These are phyloP conservation scores for Arabis hirsuta DNA, from an alignment of 345 rosid species.

Conservation along the genomic window DNA sequence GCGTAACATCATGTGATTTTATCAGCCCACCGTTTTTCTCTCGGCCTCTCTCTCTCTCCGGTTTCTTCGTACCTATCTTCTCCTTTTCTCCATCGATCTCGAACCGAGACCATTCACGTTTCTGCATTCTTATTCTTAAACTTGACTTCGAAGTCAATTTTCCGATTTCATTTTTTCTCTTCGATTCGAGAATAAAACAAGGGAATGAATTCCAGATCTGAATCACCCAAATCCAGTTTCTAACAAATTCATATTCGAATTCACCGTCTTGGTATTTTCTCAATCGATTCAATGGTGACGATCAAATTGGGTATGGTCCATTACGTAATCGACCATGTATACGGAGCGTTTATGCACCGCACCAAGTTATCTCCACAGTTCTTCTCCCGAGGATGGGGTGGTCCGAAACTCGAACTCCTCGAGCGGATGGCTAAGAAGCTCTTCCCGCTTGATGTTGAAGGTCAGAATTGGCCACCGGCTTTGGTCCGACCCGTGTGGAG, in stretches of 20 bases:
- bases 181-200: background rate
- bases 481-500: constrained; percentile 79
- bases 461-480: constrained; percentile 77
- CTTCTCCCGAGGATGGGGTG: constrained; percentile 97
- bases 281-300: constrained; percentile 60
- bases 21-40: constrained; percentile 33
- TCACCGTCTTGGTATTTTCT: too few species aligned
- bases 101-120: background rate
- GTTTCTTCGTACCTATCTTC: constrained; percentile 16
- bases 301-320: constrained; percentile 90
- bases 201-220: constrained; percentile 24
- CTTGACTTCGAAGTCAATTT: constrained; percentile 30
- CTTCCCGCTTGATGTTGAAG: constrained; percentile 67
- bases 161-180: background rate
- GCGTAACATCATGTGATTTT: background rate
- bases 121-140: background rate
- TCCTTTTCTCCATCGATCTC: constrained; percentile 21
- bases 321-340: constrained; percentile 82
- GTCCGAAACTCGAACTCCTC: constrained; percentile 78
- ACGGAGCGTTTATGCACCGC: constrained; percentile 93
- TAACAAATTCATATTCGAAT: background rate
- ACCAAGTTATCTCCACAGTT: constrained; percentile 79
- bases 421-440: constrained; percentile 76
- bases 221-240: constrained; percentile 15
- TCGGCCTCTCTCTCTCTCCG: background rate